Conservation (phyloP, 345 rosid genomes). For the Corchorus olitorius region DNA sequence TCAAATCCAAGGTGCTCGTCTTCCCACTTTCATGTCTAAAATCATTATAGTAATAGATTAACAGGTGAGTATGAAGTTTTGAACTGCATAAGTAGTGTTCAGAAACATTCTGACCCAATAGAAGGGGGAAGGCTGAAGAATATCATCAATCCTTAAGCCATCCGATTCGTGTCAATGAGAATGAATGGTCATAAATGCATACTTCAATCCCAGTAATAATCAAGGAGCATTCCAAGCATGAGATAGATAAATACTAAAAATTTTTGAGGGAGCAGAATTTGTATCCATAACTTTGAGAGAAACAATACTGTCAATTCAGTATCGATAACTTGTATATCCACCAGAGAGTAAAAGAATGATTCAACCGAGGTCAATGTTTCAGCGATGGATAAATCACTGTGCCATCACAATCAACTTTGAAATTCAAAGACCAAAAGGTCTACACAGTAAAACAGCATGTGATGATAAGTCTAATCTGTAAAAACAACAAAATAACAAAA, state of each 20-base stretch:
- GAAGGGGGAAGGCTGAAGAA: not conserved
- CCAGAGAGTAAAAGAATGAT: constrained; percentile 9
- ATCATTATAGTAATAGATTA: too few species aligned
- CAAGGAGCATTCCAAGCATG: not conserved
- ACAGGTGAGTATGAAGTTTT: too few species aligned
- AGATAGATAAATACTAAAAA: not conserved
- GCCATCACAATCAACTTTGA: not conserved
- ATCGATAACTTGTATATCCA: not conserved
- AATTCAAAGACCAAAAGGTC: constrained; percentile 12
- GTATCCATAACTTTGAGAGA: too few species aligned
- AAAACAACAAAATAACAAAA: not conserved
- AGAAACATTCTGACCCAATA: too few species aligned
- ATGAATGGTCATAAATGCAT: not conserved
- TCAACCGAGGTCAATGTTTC: not conserved
- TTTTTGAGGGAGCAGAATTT: not conserved
- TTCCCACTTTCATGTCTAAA: too few species aligned
- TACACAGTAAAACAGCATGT: not conserved
- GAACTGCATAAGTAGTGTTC: too few species aligned
- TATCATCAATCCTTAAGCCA: not conserved
- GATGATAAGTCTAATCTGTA: not conserved
- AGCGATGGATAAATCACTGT: constrained; percentile 9
- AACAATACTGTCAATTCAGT: not conserved
- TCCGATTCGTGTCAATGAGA: not conserved
- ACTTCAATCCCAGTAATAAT: not conserved
- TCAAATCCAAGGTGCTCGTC: too few species aligned